phyloP scores from a whole-genome alignment of 371 early-diverging fungal genomes.

The Cokeromyces recurvatus region DNA sequence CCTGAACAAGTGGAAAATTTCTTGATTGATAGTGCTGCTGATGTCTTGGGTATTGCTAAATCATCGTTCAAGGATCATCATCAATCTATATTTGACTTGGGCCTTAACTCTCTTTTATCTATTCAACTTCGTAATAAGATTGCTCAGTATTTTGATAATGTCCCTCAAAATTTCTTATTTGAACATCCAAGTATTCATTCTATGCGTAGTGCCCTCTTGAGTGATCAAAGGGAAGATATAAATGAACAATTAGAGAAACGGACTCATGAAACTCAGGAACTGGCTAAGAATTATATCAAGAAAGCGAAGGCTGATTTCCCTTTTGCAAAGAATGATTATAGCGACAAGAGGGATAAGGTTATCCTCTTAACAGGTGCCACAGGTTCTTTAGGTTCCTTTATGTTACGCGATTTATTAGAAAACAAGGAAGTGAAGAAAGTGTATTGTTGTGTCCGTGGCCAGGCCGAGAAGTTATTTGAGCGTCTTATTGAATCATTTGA shows the following conservation, averaged over 20 bases:
- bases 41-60: conserved; percentile 6
- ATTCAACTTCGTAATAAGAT: conserved; percentile 25
- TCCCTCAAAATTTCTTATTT: conserved; percentile 35
- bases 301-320: conserved; percentile 20
- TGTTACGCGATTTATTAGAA: conserved; percentile 26
- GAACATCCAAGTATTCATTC: conserved; percentile 19
- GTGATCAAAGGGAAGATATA: background rate
- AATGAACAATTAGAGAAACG: background rate
- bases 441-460: conserved; percentile 28
- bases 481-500: conserved; percentile 26
- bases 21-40: conserved; percentile 1
- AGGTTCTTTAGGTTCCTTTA: conserved; percentile 38
- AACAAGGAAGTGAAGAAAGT: conserved; percentile 22
- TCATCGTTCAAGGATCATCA: conserved; percentile 1
- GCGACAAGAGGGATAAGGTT: conserved; percentile 8
- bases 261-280: conserved; percentile 4
- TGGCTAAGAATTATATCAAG: conserved; percentile 15
- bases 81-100: conserved; percentile 24
- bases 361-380: conserved; percentile 42
- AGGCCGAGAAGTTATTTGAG: background rate
- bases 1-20: conserved; percentile 3
- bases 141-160: conserved; percentile 9
- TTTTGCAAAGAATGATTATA: conserved; percentile 2
- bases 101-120: conserved; percentile 20
- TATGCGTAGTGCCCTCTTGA: conserved; percentile 11